Evolutionary conservation across 1,139 yeast species (phyloP), one percentile per base, ranked within the genome.

Genomic region (Yamadazyma dendronema): DNA sequence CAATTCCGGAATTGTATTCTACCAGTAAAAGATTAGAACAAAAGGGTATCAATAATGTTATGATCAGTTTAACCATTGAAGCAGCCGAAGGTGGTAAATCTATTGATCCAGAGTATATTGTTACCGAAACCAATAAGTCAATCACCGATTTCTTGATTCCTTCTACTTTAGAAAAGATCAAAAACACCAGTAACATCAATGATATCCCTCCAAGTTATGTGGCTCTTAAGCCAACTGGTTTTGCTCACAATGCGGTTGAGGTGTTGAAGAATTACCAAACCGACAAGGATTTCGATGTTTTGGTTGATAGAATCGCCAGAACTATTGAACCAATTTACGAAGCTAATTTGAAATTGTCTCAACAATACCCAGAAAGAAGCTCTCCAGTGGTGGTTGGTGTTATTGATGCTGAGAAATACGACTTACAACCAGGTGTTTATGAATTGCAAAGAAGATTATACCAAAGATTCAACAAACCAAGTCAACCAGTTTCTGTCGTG

Each of bases 201-300:
- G 69, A 73, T 30, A 74, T 76, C 50, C 95, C 86, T 35, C 84
- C 87, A 15, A 89, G 90, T 28, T 84, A 84, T 56, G 84, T 88
- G 43, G 98, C 96, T 2, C 72, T 92, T 57, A 92, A 92, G 65
- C 97, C 97, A 36, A 87, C 97, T 15, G 97, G 97, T 2, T 74
- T 90, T 50, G 79, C 87, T 45, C 69, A 77, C 37, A 77, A 84
- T 59, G 95, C 96, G 1, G 85, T 85, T 13, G 73, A 77, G 25
- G 84, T 84, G n/a, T 72, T 90, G 52, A 68, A 72, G 44, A 72
- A 87, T 63, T 86, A 67, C 62, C 61, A 77, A 43, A 44, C 57
- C 12, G 74, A 67, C 36, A 53, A 64, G 11, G 71, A 72, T 48
- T 86, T 89, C 65, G 72, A 77, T 27, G 64, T 65, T 32, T 72